Evolutionary conservation across 2,329 filamentous ascomycete species (phyloP), one percentile per base, ranked within the genome.

Genomic region (Talaromyces sp.): DNA sequence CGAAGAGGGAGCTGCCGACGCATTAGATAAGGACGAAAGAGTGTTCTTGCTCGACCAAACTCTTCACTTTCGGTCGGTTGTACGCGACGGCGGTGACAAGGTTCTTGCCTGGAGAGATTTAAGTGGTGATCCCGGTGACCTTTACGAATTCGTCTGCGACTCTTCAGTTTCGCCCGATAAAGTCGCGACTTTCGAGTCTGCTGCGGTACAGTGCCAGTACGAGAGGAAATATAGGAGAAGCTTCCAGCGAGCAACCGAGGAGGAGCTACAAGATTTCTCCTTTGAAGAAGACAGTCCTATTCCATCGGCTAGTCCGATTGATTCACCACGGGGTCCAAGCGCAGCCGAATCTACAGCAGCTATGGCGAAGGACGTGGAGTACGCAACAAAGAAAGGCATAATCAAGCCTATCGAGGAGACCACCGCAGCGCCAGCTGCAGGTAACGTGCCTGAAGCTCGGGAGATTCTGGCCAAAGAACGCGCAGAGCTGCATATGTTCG

Each of bases 111-210:
- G 95, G 95, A 89, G 91, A 70, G 95, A 99, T 75, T 81, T 98
- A 67, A 97, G 93, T 72, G 95, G 95, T 65, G 95, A 99, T 82
- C 85, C 88, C 36, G 94, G 93, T 63, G 95, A 99, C 78, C 85
- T 98, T n/a, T 99, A 92, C 84, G 94, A 99, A 78, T 99, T 98
- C 75, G 91, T 99, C 69, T 98, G 93, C 81, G 95, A 98, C 79
- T 77, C 83, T 45, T 88, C 89, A 13, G 86, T 91, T 49, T 83
- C 88, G 31, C 81, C 88, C 2, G 84, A 88, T 58, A 90, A 93
- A 71, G 89, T 95, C 27, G 85, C 89, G 54, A 87, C 89, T 17
- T 98, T 99, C 76, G 88, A 94, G 74, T 84, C 90, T 63, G 89
- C 92, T 62, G 91, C 95, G 7, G 86, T 91, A 65, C 89, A 97